These are phyloP conservation scores for Colletotrichum tanaceti DNA, from an alignment of 2,329 filamentous ascomycete species.

Conservation along the genomic window DNA sequence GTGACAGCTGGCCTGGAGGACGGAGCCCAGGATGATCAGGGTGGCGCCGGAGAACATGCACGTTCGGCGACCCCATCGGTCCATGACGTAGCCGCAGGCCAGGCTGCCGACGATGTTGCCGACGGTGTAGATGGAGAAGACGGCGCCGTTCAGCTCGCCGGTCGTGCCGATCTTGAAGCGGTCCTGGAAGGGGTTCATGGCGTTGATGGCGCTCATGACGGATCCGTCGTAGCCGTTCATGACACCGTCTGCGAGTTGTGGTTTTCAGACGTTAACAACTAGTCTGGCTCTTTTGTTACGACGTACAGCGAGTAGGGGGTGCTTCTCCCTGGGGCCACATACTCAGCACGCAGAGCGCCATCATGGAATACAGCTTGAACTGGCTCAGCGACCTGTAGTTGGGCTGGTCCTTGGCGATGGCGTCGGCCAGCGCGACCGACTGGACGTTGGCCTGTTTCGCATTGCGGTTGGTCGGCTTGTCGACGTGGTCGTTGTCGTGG, in stretches of 20 bases:
- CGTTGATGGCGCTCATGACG: slow-evolving; percentile 42
- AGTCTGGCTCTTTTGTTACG: too few relatives aligned
- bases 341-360: slow-evolving; percentile 41
- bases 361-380: slow-evolving; percentile 41
- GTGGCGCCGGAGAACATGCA: slow-evolving; percentile 41
- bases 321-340: neutral
- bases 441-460: slow-evolving; percentile 39
- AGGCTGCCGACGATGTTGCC: slow-evolving; percentile 40
- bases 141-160: slow-evolving; percentile 36
- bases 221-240: slow-evolving; percentile 41
- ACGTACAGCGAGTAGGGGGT: too few relatives aligned
- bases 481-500: slow-evolving; percentile 22
- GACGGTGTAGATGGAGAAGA: slow-evolving; percentile 41
- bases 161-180: slow-evolving; percentile 40
- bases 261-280: neutral
- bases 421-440: slow-evolving; percentile 42
- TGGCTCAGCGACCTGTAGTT: slow-evolving; percentile 36
- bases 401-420: slow-evolving; percentile 42
- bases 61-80: slow-evolving; percentile 40
- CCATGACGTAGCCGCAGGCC: slow-evolving; percentile 42
- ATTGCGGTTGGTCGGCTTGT: slow-evolving; percentile 23
- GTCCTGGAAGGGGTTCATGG: slow-evolving; percentile 41
- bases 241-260: slow-evolving; percentile 13
- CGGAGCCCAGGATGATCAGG: slow-evolving; percentile 39
- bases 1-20: slow-evolving; percentile 42